A percentile compares a stretch with the other conserved stretches of the same genome.
phyloP scores from a whole-genome alignment of 352 stramenopile genomes.

The Blastocystis hominis region DNA sequence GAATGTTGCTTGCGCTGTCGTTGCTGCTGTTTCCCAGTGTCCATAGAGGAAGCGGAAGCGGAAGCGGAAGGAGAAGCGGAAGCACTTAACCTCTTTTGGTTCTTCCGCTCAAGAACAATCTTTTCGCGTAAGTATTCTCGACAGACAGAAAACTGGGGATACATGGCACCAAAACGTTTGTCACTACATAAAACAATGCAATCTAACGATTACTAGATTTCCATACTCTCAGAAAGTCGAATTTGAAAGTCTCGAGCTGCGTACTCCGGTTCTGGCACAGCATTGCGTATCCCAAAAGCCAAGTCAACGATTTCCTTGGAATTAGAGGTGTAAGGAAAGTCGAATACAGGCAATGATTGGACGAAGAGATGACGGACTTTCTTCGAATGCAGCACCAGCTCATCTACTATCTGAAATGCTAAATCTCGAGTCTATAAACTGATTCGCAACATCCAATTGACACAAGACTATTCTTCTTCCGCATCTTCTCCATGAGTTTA shows the following conservation, averaged over 20 bases:
- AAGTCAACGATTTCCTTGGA: conserved; percentile 1
- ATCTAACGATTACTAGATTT: not conserved
- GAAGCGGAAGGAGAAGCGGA: too few species aligned
- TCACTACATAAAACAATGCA: not conserved
- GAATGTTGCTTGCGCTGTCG: not conserved
- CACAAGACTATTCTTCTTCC: not conserved
- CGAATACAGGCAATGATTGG: not conserved
- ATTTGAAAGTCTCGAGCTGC: not conserved
- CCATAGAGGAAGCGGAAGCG: not conserved
- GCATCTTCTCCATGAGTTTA: conserved; percentile 20
- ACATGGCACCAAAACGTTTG: not conserved
- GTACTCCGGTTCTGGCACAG: not conserved
- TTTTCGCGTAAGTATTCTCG: not conserved
- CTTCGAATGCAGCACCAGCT: not conserved
- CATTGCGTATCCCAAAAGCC: not conserved
- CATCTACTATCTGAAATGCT: conserved; percentile 24
- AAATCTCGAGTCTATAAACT: conserved; percentile 30
- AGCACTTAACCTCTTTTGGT: not conserved
- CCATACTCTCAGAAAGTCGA: not conserved
- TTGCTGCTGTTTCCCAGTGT: not conserved
- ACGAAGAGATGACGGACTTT: conserved; percentile 36
- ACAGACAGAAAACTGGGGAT: conserved; percentile 29
- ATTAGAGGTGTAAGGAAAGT: not conserved
- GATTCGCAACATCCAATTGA: not conserved
- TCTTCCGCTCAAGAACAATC: not conserved